phyloP scores from a whole-genome alignment of 768 basidiomycete species.

The Suillus ampliporus region DNA sequence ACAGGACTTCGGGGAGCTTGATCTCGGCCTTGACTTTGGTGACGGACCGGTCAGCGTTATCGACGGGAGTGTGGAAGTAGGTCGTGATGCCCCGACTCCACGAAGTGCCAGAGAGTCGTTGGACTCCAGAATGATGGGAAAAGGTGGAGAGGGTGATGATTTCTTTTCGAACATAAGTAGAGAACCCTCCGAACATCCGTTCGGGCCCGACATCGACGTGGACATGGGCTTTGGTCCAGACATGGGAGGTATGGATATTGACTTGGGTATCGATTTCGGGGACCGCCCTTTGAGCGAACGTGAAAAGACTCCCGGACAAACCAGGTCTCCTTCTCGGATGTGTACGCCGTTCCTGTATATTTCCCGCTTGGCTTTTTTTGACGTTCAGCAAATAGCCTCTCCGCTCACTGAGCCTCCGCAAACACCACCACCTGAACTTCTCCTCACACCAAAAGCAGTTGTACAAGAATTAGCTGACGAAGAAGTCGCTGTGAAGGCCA shows the following conservation, averaged over 20 bases:
- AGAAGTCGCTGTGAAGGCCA: constrained; percentile 43
- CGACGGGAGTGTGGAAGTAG: constrained; percentile 70
- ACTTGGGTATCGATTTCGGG: constrained; percentile 75
- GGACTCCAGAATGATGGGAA: constrained; percentile 63
- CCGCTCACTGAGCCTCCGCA: constrained; percentile 75
- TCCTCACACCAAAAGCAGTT: constrained; percentile 54
- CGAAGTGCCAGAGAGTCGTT: constrained; percentile 59
- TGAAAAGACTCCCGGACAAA: constrained; percentile 62
- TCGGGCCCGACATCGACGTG: constrained; percentile 57
- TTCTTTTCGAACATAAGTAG: constrained; percentile 67
- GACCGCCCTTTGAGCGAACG: constrained; percentile 54
- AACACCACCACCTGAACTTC: constrained; percentile 74
- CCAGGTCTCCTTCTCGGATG: constrained; percentile 66
- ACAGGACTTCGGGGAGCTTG: constrained; percentile 74
- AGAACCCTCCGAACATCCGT: constrained; percentile 69
- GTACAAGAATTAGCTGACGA: constrained; percentile 46
- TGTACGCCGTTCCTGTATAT: constrained; percentile 49
- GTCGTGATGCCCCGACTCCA: constrained; percentile 67
- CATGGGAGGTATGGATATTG: constrained; percentile 60
- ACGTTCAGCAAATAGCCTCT: constrained; percentile 56
- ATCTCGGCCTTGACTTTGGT: constrained; percentile 80
- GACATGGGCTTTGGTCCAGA: constrained; percentile 58
- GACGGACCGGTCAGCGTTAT: constrained; percentile 51
- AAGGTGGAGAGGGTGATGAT: constrained; percentile 60
- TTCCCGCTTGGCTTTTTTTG: constrained; percentile 7